Percentiles rank a stretch among this genome's conserved stretches.
These are phyloP conservation scores for Magnolia officinalis DNA, from an alignment of 164 flowering plant species.

Conservation along the genomic window DNA sequence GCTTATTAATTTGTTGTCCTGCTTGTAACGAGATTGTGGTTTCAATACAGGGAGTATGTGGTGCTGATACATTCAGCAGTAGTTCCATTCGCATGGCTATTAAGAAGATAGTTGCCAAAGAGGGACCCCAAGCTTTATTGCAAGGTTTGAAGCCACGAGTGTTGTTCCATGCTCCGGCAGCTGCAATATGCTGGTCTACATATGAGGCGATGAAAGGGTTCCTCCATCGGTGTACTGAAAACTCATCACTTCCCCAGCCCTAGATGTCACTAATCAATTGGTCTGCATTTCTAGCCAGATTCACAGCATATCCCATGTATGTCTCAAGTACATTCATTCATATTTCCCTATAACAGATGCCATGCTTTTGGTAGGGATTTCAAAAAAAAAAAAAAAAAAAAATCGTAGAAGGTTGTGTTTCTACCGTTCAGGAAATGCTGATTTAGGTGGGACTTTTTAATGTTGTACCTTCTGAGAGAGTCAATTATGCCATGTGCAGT, in stretches of 20 bases:
- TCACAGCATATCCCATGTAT: background rate
- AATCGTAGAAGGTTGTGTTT: no score
- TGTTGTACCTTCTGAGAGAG: no score
- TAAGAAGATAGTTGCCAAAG: slow-evolving; percentile 32
- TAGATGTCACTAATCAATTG: background rate
- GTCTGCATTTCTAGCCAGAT: background rate
- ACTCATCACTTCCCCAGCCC: slow-evolving; percentile 3
- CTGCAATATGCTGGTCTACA: slow-evolving; percentile 70
- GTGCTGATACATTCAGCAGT: slow-evolving; percentile 46
- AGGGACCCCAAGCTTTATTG: slow-evolving; percentile 50
- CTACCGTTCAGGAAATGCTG: no score
- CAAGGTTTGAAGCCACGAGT: slow-evolving; percentile 53
- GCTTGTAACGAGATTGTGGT: background rate
- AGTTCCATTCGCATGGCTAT: slow-evolving; percentile 40
- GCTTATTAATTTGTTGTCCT: no score
- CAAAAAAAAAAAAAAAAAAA: no score
- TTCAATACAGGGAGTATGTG: slow-evolving; percentile 49
- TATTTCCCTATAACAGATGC: background rate
- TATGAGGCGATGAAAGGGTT: slow-evolving; percentile 52
- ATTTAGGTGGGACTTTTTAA: no score
- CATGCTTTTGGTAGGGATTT: background rate
- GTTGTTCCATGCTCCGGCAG: slow-evolving; percentile 68
- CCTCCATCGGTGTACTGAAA: slow-evolving; percentile 25
- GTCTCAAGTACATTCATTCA: background rate
- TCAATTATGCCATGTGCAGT: no score